Evolutionary conservation across 192 early-diverging fungal species (phyloP), one percentile per base, ranked within the genome.

Genomic region (Lunasporangiospora selenospora): DNA sequence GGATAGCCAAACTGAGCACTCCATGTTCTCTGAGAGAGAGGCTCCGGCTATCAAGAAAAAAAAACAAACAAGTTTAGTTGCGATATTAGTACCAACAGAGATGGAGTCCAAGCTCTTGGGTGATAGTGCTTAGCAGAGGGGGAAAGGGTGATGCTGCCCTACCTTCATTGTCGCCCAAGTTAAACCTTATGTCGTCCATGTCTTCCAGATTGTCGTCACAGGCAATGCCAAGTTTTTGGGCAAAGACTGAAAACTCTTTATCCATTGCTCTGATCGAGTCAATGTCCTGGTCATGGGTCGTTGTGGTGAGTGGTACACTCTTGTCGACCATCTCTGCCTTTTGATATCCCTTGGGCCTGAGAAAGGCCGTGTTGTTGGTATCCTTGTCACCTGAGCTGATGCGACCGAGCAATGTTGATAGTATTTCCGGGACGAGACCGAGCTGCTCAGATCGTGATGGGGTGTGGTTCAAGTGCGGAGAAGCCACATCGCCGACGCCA

Each of bases 1-100:
- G 9, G 91, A 93, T 27, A 96, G 89, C 67, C 92, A 90, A 33
- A 98, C 81, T 11, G 90, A 76, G 66, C 89, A 98, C 58, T 90
- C 91, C 58, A 87, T 88, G 24, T 87, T 78, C 3, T 62, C 34
- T 15, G 79, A 76, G n/a, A 78, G 75, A 0, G 43, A 26, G 16
- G 78, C n/a, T n/a, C n/a, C 46, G 11, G 62, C 73, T 59, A 47
- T 12, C 8, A 38, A 23, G 39, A 62, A 11, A 12, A 19, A 16
- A 15, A 39, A 29, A 13, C 42, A 37, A 13, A n/a, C n/a, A n/a
- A n/a, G n/a, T n/a, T n/a, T n/a, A n/a, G n/a, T n/a, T n/a, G n/a
- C n/a, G n/a, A n/a, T n/a, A n/a, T n/a, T n/a, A n/a, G n/a, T n/a
- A n/a, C n/a, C n/a, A n/a, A n/a, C n/a, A n/a, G n/a, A n/a, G n/a